Evolutionary conservation across 768 basidiomycete genomes (phyloP).

Genomic region (Exsudoporus frostii): DNA sequence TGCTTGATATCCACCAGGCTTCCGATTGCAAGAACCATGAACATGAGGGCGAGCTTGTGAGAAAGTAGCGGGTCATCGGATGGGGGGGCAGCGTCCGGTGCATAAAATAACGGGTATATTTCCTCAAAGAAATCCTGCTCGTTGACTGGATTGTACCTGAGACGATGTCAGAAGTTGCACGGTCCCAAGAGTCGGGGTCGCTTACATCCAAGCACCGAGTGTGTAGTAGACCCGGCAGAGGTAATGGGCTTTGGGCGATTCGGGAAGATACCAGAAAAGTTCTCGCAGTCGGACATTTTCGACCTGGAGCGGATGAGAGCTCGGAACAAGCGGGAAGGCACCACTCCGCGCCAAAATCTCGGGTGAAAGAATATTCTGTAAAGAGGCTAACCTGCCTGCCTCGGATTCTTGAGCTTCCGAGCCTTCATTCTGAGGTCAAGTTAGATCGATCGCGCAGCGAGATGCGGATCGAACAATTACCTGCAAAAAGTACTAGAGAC

Average conservation of each 20-base stretch:
- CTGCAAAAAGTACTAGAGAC: constrained; percentile 66
- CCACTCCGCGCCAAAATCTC: constrained; percentile 65
- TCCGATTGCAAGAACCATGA: constrained; percentile 66
- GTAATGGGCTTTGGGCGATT: constrained; percentile 55
- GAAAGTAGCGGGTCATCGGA: constrained; percentile 50
- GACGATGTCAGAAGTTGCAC: constrained; percentile 3
- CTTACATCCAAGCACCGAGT: constrained; percentile 72
- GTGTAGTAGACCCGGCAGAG: constrained; percentile 59
- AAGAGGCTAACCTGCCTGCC: constrained; percentile 43
- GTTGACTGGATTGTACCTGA: constrained; percentile 67
- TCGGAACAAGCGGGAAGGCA: constrained; percentile 58
- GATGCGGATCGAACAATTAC: constrained; percentile 35
- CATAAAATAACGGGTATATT: constrained; percentile 58
- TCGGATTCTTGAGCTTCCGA: constrained; percentile 50
- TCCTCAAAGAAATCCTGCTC: constrained; percentile 58
- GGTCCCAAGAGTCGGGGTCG: constrained; percentile 2
- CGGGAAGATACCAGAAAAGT: constrained; percentile 70
- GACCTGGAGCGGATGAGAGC: constrained; percentile 35
- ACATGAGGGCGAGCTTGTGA: constrained; percentile 64
- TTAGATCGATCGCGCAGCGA: constrained; percentile 8
- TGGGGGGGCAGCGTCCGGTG: constrained; percentile 39
- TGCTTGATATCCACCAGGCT: constrained; percentile 56
- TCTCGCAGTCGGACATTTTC: constrained; percentile 50
- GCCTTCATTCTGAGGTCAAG: constrained; percentile 50
- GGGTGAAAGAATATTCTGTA: constrained; percentile 55